These are phyloP conservation scores for Fusarium nygamai DNA, from an alignment of 2,329 filamentous ascomycete species.

Conservation along the genomic window DNA sequence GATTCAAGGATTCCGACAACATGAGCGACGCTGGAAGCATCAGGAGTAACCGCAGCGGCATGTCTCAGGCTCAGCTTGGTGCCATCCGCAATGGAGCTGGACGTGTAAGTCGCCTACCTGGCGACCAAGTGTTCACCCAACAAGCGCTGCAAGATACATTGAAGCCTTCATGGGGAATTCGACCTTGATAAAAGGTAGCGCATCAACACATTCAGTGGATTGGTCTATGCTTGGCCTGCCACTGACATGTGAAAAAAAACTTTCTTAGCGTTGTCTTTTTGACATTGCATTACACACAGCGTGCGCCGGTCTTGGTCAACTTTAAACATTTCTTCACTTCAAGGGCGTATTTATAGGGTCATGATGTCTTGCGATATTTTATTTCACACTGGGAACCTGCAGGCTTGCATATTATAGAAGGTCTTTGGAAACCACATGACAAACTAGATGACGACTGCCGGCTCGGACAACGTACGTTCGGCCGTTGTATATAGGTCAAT, in stretches of 20 bases:
- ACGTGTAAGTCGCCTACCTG: constrained; percentile 84
- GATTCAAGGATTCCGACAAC: constrained; percentile 71
- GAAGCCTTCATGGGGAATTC: constrained; percentile 69
- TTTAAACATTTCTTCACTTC: constrained; percentile 41
- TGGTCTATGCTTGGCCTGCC: constrained; percentile 2
- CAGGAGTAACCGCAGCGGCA: constrained; percentile 72
- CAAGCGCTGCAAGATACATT: constrained; percentile 71
- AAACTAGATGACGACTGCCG: constrained; percentile 44
- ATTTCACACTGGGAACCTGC: constrained; percentile 40
- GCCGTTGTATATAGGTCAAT: constrained; percentile 46
- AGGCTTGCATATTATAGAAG: constrained; percentile 51
- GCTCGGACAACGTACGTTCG: constrained; percentile 31
- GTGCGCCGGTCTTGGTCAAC: constrained; percentile 42
- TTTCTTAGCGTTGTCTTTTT: constrained; percentile 36
- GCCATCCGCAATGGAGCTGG: constrained; percentile 86
- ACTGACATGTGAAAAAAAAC: constrained; percentile 10
- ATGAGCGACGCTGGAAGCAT: constrained; percentile 76
- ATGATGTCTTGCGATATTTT: constrained; percentile 46
- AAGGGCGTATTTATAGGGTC: constrained; percentile 44
- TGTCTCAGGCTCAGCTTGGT: constrained; percentile 74
- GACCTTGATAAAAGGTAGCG: constrained; percentile 48
- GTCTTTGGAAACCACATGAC: constrained; percentile 45
- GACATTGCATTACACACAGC: constrained; percentile 44
- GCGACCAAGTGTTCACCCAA: constrained; percentile 81
- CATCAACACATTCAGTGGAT: constrained; percentile 1